Conservation (phyloP, 1,139 yeast species). For the Debaryomyces fabryi region DNA sequence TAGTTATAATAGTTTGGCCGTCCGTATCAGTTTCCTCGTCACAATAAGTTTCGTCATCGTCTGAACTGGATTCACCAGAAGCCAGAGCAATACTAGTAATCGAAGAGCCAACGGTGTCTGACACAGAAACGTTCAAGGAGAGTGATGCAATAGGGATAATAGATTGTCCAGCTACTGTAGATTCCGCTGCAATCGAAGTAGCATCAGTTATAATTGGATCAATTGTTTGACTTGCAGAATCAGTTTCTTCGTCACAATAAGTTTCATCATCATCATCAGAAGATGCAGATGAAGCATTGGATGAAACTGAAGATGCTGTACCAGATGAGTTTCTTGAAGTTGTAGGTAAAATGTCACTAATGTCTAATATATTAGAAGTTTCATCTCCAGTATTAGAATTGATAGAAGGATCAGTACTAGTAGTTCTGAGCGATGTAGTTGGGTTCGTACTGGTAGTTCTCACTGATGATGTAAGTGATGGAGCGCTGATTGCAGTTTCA, state of each 20-base stretch:
- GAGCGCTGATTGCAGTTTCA: not conserved
- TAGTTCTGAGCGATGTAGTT: not conserved
- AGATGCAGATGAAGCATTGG: conserved; percentile 5
- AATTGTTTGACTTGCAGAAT: not conserved
- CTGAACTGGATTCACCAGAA: not conserved
- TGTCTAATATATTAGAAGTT: not conserved
- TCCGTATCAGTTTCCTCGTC: conserved; percentile 8
- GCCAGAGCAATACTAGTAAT: not conserved
- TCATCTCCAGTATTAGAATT: not conserved
- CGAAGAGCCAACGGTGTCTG: not conserved
- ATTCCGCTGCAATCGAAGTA: not conserved
- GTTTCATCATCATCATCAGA: conserved; percentile 7
- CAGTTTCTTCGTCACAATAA: conserved; percentile 9
- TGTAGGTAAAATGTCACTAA: not conserved
- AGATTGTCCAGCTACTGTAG: not conserved
- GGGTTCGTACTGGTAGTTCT: not conserved
- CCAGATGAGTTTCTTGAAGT: not conserved
- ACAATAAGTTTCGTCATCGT: conserved; percentile 8
- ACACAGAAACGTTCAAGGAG: not conserved
- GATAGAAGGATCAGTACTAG: not conserved
- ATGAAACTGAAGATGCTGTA: not conserved
- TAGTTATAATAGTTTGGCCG: not conserved
- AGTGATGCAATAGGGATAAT: not conserved
- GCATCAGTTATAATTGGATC: not conserved
- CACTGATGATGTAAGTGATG: not conserved